Percentiles rank a stretch among this genome's conserved stretches.
phyloP scores from a whole-genome alignment of 2,329 filamentous ascomycete species.

The Cadophora malorum region DNA sequence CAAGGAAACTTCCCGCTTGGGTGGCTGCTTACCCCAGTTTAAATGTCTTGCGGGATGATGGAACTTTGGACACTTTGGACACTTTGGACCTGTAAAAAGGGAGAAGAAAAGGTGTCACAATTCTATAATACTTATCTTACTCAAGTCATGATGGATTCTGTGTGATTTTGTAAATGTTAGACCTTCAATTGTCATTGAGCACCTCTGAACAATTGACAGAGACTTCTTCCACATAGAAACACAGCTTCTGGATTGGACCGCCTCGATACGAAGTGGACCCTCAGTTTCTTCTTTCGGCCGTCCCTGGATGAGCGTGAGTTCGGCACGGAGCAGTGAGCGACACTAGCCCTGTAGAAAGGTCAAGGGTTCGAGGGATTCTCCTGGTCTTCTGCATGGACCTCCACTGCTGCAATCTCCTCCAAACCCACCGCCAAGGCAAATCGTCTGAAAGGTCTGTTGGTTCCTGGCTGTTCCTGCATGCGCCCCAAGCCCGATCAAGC shows the following conservation, averaged over 20 bases:
- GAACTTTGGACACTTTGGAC: neutral
- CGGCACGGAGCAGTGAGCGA: constrained; percentile 3
- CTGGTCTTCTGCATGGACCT: neutral
- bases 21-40: neutral
- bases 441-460: neutral
- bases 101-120: neutral
- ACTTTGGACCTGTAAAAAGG: neutral
- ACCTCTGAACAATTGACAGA: neutral
- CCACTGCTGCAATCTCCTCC: neutral
- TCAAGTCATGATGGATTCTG: too few species aligned
- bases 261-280: neutral
- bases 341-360: neutral
- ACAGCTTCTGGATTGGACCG: neutral
- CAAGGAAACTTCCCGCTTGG: neutral
- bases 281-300: neutral
- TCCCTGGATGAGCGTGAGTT: neutral
- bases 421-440: constrained; percentile 3
- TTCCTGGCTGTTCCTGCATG: constrained; percentile 9
- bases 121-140: too few species aligned
- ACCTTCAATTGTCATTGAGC: too few species aligned
- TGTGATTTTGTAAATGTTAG: too few species aligned
- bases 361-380: neutral
- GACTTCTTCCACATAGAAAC: neutral
- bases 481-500: neutral
- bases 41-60: neutral